Evolutionary conservation across 768 basidiomycete genomes (phyloP), one percentile per base, ranked within the genome.

Genomic region (Gymnopilus dilepis): DNA sequence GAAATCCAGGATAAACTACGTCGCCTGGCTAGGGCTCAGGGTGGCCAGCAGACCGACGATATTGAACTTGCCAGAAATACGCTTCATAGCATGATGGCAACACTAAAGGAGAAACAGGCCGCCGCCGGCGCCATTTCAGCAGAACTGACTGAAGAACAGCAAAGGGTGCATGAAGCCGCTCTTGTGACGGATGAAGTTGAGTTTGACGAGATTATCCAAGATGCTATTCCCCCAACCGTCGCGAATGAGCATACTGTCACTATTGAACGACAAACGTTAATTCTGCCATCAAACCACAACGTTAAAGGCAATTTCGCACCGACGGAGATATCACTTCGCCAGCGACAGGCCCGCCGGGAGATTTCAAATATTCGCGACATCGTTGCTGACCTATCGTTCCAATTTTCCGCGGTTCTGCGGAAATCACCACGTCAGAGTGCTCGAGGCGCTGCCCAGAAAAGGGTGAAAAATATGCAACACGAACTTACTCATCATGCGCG

Each of bases 201-300:
- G 12, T 34, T 34, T 34, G 33, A 34, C 33, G 33, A 34, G 6
- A 6, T 34, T 12, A 12, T 6, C 6, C 6, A 34, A 34, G 33
- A 34, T 12, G 33, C 6, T 12, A 12, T 6, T 34, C 33, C 33
- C 6, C 6, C 33, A 6, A 6, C 12, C 33, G 33, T 12, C 12
- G 33, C 12, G 6, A 6, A 34, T 6, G 6, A 6, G 6, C 8
- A 41, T 41, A 5, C 6, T 4, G 4, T 4, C 4, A 17, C 4
- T 6, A 41, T 41, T 41, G 40, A 41, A n/a, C n/a, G 40, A 13
- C 12, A 41, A n/a, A 4, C n/a, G 6, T 41, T 41, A 6, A 22
- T 53, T 3, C n/a, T 58, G 30, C 56, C 56, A 5, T 58, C 56
- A 11, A 45, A 58, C 24, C n/a, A 19, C 4, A 58, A 43, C 15